A percentile compares a stretch with the other conserved stretches of the same genome.
These are phyloP conservation scores for Pistacia vera DNA, from an alignment of 345 rosid species.

Conservation along the genomic window DNA sequence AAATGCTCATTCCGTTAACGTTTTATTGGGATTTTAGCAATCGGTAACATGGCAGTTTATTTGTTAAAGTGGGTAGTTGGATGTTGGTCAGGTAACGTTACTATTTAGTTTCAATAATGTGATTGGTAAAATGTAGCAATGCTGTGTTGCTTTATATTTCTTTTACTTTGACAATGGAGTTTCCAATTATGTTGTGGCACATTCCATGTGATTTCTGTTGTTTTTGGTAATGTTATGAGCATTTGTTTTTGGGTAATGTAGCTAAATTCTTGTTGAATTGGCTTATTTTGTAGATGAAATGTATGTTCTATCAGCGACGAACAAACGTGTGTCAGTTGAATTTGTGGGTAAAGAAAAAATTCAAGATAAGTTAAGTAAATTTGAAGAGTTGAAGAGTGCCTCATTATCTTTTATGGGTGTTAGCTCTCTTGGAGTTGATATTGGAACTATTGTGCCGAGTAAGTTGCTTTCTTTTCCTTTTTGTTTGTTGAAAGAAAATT, in stretches of 20 bases:
- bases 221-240: background rate
- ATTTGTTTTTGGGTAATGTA: background rate
- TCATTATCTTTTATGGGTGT: conserved; percentile 80
- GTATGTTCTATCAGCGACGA: conserved; percentile 87
- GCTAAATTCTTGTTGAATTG: background rate
- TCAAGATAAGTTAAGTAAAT: conserved; percentile 70
- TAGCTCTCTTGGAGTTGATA: conserved; percentile 59
- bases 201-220: background rate
- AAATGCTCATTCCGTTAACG: no score
- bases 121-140: background rate
- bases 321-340: conserved; percentile 71
- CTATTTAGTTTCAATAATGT: background rate
- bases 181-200: no score
- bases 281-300: conserved; percentile 67
- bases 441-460: conserved; percentile 59
- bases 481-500: background rate
- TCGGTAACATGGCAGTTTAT: no score
- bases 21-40: no score
- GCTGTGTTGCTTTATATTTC: no score
- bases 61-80: no score
- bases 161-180: no score
- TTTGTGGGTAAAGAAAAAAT: conserved; percentile 82
- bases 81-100: background rate
- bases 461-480: conserved; percentile 26
- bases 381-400: conserved; percentile 73